Conservation (phyloP, 2,329 filamentous ascomycete species). For the Ilyonectria destructans region DNA sequence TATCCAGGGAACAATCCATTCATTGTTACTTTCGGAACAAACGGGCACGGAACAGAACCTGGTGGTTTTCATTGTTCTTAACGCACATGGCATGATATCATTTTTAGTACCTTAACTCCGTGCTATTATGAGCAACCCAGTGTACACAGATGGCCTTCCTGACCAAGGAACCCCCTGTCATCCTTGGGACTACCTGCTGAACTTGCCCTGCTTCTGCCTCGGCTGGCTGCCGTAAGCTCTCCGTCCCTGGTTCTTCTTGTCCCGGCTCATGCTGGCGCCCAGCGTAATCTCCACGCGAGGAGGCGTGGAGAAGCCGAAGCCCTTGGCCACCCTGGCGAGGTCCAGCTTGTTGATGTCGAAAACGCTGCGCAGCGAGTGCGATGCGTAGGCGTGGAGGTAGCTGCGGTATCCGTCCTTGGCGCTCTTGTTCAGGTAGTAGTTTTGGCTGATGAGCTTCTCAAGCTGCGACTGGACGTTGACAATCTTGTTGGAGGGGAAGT, state of each 20-base stretch:
- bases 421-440: conserved; percentile 96
- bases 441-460: conserved; percentile 93
- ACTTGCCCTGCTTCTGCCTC: conserved; percentile 63
- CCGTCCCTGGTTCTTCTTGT: conserved; percentile 75
- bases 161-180: conserved; percentile 32
- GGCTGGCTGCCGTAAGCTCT: conserved; percentile 87
- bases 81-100: conserved; percentile 46
- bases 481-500: conserved; percentile 94
- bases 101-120: conserved; percentile 52
- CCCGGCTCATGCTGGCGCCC: conserved; percentile 84
- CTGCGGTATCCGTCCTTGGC: conserved; percentile 86
- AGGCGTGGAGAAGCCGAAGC: conserved; percentile 85
- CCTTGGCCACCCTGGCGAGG: conserved; percentile 86
- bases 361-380: conserved; percentile 70
- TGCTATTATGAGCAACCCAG: conserved; percentile 49
- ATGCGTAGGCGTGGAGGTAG: conserved; percentile 96
- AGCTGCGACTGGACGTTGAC: conserved; percentile 92
- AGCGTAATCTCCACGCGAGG: conserved; percentile 87
- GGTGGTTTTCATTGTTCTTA: conserved; percentile 34
- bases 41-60: conserved; percentile 12
- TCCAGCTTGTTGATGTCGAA: conserved; percentile 91
- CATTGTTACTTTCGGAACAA: not conserved
- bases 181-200: conserved; percentile 39
- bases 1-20: not conserved
- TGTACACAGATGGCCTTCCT: conserved; percentile 39